Percentiles rank a stretch among this genome's conserved stretches.
These are phyloP conservation scores for Trypanosoma lewisi DNA, from an alignment of 208 protist genomes.

Conservation along the genomic window DNA sequence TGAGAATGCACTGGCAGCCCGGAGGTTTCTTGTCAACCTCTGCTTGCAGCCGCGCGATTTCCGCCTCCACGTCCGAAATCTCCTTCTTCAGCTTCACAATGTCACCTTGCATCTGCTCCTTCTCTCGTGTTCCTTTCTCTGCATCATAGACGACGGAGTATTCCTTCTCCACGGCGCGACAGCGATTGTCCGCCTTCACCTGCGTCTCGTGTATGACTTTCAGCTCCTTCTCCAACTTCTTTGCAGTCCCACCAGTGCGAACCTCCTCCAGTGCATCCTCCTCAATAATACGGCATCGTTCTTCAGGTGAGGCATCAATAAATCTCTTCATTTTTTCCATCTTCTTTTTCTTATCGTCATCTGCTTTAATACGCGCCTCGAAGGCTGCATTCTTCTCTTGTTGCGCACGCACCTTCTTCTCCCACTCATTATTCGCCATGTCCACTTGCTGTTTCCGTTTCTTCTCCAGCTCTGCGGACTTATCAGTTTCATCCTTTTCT, in stretches of 20 bases:
- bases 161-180: slow-evolving; percentile 32
- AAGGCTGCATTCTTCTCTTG: slow-evolving; percentile 29
- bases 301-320: slow-evolving; percentile 51
- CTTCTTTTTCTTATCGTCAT: slow-evolving; percentile 35
- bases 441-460: slow-evolving; percentile 44
- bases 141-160: slow-evolving; percentile 45
- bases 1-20: slow-evolving; percentile 52
- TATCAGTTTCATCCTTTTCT: slow-evolving; percentile 26
- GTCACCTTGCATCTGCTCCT: slow-evolving; percentile 41
- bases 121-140: slow-evolving; percentile 38
- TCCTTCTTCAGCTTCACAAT: slow-evolving; percentile 57
- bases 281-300: slow-evolving; percentile 36
- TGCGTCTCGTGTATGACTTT: slow-evolving; percentile 24
- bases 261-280: slow-evolving; percentile 20
- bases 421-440: slow-evolving; percentile 34
- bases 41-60: slow-evolving; percentile 40
- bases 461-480: slow-evolving; percentile 25
- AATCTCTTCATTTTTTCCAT: slow-evolving; percentile 52
- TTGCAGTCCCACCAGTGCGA: slow-evolving; percentile 22
- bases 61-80: slow-evolving; percentile 46
- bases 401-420: slow-evolving; percentile 40
- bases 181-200: slow-evolving; percentile 22
- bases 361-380: slow-evolving; percentile 29
- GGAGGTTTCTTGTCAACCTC: slow-evolving; percentile 41
- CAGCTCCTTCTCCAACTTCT: slow-evolving; percentile 34